phyloP scores from a whole-genome alignment of 2,329 filamentous ascomycete species.

The Epichloe gansuensis region DNA sequence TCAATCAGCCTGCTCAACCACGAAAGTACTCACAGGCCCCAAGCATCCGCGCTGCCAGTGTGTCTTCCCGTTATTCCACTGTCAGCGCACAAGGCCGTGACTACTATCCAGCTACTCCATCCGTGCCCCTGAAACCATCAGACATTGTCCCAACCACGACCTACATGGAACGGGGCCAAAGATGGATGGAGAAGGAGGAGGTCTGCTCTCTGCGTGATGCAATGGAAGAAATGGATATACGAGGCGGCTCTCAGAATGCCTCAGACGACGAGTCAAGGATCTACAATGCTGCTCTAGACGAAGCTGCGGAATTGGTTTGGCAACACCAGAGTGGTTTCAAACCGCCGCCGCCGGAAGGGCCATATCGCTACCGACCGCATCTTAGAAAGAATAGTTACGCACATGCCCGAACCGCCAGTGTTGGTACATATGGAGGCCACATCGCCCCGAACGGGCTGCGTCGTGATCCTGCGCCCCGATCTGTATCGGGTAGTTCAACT shows the following conservation, averaged over 20 bases:
- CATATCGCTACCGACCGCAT: conserved; percentile 56
- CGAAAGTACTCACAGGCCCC: conserved; percentile 20
- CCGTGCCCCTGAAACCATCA: conserved; percentile 39
- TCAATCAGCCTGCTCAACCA: conserved; percentile 13
- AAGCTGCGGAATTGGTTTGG: conserved; percentile 69
- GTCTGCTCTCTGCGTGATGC: conserved; percentile 55
- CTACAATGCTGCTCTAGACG: conserved; percentile 58
- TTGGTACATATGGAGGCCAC: conserved; percentile 35
- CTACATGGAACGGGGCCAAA: conserved; percentile 60
- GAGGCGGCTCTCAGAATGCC: conserved; percentile 19
- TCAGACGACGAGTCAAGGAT: conserved; percentile 47
- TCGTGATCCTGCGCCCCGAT: conserved; percentile 29
- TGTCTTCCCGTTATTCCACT: conserved; percentile 38
- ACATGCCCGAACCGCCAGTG: conserved; percentile 49
- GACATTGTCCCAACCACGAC: conserved; percentile 51
- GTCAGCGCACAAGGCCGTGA: conserved; percentile 33
- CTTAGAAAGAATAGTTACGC: conserved; percentile 60
- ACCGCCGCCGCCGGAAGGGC: conserved; percentile 39
- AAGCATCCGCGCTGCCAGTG: conserved; percentile 31
- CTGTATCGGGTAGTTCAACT: conserved; percentile 39
- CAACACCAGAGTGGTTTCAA: conserved; percentile 50
- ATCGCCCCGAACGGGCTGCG: conserved; percentile 27
- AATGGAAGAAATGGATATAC: conserved; percentile 59
- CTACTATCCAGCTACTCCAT: conserved; percentile 34
- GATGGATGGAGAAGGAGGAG: conserved; percentile 75